These are phyloP conservation scores for Clitopilus hobsonii DNA, from an alignment of 768 basidiomycete genomes.

Conservation along the genomic window DNA sequence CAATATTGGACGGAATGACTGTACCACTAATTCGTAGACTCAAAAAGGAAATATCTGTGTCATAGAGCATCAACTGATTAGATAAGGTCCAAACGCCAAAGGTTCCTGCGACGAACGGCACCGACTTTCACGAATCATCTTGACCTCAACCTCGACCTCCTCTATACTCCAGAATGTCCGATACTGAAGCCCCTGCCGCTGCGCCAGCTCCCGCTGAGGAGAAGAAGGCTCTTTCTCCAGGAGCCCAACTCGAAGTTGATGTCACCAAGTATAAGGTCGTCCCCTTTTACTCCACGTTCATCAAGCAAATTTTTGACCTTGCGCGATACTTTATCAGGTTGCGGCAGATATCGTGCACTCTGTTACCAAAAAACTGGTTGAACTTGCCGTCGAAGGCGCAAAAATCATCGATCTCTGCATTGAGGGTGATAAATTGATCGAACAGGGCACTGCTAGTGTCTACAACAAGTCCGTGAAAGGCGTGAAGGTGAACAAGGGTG, in stretches of 20 bases:
- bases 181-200: conserved; percentile 41
- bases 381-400: conserved; percentile 72
- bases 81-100: conserved; percentile 9
- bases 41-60: background rate
- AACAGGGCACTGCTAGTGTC: conserved; percentile 76
- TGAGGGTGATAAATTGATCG: conserved; percentile 91
- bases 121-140: background rate
- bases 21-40: too few species aligned
- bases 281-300: background rate
- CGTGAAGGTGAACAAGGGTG: conserved; percentile 84
- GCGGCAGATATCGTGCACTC: conserved; percentile 87
- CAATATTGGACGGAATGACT: too few species aligned
- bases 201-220: conserved; percentile 31
- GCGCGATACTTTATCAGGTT: conserved; percentile 38
- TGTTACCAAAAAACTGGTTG: conserved; percentile 82
- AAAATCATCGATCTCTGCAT: conserved; percentile 87
- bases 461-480: conserved; percentile 92
- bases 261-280: conserved; percentile 84
- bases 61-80: conserved; percentile 12
- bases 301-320: background rate
- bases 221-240: conserved; percentile 46
- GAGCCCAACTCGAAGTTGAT: conserved; percentile 62
- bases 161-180: conserved; percentile 46
- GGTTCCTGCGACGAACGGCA: conserved; percentile 1
- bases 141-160: background rate